Base-by-base conservation (phyloP, 768 basidiomycete genomes). In the Boletus pseudo-olivaceus region DNA sequence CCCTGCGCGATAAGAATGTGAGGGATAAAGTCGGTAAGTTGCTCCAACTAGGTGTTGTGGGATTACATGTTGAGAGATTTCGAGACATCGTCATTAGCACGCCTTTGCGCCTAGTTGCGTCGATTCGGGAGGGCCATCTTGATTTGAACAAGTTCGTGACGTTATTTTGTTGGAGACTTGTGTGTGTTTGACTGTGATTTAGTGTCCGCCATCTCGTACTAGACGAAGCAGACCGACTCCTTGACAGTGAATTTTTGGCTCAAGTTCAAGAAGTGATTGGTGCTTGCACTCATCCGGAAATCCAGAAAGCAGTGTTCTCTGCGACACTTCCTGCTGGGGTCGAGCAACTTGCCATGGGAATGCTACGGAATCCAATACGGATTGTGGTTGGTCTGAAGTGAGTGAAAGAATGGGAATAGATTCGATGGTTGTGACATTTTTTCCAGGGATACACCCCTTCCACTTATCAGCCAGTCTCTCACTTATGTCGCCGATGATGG, bases 351-450 rank as follows among this genome's bases (percentile, higher is more conserved):
- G 93, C 93, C 0, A 85, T 93, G 82, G 79, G 78, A 23, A 89
- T 95, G 79, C 77, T 98, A 32, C 78, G 77, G 6, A 83, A 96
- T 64, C 92, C 93, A 5, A 85, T 98, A 48, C 84, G 97, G 10
- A 83, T 98, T 11, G 92, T 98, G n/a, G 94, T 98, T 29, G 97
- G 97, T 34, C 75, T 96, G 45, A 99, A 98, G 95, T 95, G 57
- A 60, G 91, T 62, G 43, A 15, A 26, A 19, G 50, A 8, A 10
- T 29, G 39, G 12, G 29, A 27, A 41, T 55, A 11, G 27, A 37
- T 41, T 46, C n/a, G 39, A 50, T 30, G 27, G 15, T 50, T 51
- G 50, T 68, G 50, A 72, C 40, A 2, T 23, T 5, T 32, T 33
- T 38, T 38, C 33, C 62, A 97, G 95, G 72, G 97, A 99, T 67